Evolutionary conservation across 192 early-diverging fungal species (phyloP).

Genomic region (Backusella tarrabulga): DNA sequence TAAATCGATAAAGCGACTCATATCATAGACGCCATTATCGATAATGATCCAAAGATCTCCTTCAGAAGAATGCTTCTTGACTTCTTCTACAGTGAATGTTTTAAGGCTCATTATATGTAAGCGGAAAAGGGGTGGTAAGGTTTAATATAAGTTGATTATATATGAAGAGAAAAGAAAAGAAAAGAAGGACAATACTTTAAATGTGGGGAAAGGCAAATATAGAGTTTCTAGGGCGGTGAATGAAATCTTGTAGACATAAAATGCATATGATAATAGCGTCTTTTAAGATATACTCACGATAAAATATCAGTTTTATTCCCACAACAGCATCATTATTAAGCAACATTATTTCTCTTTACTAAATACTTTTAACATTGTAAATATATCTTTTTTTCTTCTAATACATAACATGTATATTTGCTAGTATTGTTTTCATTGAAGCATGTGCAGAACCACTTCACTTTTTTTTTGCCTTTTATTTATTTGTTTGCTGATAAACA

Average conservation of each 20-base stretch:
- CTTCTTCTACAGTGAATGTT: conserved; percentile 26
- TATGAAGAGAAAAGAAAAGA: background rate
- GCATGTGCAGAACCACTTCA: background rate
- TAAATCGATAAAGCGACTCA: conserved; percentile 53
- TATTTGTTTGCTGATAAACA: no score
- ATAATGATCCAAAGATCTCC: conserved; percentile 61
- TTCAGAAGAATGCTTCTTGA: conserved; percentile 26
- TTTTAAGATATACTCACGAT: background rate
- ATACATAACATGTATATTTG: background rate
- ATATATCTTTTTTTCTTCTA: background rate
- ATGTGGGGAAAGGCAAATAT: background rate
- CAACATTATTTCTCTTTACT: background rate
- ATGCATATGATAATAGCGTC: background rate
- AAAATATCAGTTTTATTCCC: background rate
- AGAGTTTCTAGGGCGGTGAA: background rate
- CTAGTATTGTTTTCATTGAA: background rate
- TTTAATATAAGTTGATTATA: background rate
- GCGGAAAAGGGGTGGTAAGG: background rate
- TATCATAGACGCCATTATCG: conserved; percentile 57
- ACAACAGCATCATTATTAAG: background rate
- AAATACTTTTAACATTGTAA: no score
- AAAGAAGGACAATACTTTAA: background rate
- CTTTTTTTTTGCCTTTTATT: background rate
- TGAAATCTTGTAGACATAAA: background rate
- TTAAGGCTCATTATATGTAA: background rate